phyloP scores from a whole-genome alignment of 2,329 filamentous ascomycete genomes.

The Fusarium papillatum region DNA sequence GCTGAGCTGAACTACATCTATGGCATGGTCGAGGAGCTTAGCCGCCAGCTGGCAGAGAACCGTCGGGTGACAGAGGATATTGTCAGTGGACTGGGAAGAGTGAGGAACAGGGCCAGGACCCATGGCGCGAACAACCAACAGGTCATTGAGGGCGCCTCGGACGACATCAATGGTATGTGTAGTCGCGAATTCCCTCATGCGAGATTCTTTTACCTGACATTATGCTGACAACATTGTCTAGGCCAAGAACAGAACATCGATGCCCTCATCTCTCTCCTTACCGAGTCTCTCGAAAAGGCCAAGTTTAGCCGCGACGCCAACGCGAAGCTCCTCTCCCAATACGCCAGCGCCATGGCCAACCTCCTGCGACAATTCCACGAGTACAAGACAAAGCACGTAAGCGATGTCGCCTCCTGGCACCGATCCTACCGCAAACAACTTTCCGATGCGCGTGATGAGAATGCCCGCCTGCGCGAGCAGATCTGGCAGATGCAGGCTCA shows the following conservation, averaged over 20 bases:
- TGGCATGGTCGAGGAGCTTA: constrained; percentile 76
- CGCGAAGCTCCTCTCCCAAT: constrained; percentile 68
- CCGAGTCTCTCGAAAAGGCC: constrained; percentile 73
- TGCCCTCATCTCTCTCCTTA: constrained; percentile 70
- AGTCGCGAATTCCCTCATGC: background rate
- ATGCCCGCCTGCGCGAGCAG: constrained; percentile 72
- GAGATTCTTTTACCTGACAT: background rate
- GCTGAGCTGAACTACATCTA: constrained; percentile 78
- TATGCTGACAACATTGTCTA: constrained; percentile 43
- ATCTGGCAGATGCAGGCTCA: constrained; percentile 77
- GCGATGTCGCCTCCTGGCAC: constrained; percentile 75
- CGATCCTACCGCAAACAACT: constrained; percentile 75
- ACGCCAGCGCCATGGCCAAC: constrained; percentile 67
- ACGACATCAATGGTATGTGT: constrained; percentile 68
- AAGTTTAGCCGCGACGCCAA: constrained; percentile 73
- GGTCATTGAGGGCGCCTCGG: constrained; percentile 66
- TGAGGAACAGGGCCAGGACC: constrained; percentile 68
- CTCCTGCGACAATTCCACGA: constrained; percentile 76
- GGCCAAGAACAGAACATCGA: constrained; percentile 73
- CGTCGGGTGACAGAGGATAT: constrained; percentile 73
- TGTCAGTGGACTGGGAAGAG: constrained; percentile 71
- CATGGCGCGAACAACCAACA: constrained; percentile 70
- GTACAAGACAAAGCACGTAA: constrained; percentile 74
- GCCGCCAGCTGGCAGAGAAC: constrained; percentile 73
- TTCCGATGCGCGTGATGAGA: constrained; percentile 75